These are phyloP conservation scores for Hericium erinaceus DNA, from an alignment of 768 basidiomycete species.

Conservation along the genomic window DNA sequence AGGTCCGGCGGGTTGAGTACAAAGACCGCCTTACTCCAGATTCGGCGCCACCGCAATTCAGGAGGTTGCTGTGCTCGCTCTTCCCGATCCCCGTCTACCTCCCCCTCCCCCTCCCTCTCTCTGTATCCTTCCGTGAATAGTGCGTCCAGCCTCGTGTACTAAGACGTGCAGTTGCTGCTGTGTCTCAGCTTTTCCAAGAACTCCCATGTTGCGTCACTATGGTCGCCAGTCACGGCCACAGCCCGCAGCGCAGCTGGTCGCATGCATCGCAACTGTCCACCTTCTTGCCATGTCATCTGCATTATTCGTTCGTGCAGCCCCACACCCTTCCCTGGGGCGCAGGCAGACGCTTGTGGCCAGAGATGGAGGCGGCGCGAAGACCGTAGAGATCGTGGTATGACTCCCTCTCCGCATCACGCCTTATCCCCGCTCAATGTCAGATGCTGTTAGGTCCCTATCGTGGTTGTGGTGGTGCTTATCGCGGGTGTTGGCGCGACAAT, in stretches of 20 bases:
- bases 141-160: too few relatives aligned
- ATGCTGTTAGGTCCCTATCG: constrained; percentile 6
- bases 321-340: background rate
- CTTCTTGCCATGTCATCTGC: background rate
- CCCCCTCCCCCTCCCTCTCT: too few relatives aligned
- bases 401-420: background rate
- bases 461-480: constrained; percentile 6
- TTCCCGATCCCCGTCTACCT: too few relatives aligned
- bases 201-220: background rate
- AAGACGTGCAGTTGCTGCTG: too few relatives aligned
- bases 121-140: too few relatives aligned
- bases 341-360: background rate
- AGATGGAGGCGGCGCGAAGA: background rate
- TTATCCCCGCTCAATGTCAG: background rate
- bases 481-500: background rate
- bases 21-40: too few relatives aligned
- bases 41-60: too few relatives aligned
- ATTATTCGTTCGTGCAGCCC: background rate
- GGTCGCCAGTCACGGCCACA: background rate
- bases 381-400: background rate
- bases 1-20: too few relatives aligned
- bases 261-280: background rate
- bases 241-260: background rate
- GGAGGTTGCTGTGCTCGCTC: too few relatives aligned
- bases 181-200: too few relatives aligned